These are phyloP conservation scores for Inonotus hispidus DNA, from an alignment of 1,284 basidiomycete species.

Conservation along the genomic window DNA sequence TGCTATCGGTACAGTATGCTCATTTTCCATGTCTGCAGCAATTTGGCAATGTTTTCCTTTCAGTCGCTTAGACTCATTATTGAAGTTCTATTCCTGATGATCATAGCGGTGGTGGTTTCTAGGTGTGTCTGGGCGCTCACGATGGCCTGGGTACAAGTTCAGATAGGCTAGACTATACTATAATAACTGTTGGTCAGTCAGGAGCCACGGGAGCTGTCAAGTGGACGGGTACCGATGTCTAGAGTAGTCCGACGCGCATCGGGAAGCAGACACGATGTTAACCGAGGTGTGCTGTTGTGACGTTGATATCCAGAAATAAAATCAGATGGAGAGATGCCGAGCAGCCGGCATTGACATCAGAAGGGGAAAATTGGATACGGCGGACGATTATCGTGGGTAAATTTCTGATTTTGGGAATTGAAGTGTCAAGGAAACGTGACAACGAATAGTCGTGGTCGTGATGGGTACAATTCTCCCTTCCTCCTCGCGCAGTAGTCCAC, in stretches of 20 bases:
- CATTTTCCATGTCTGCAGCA: background rate
- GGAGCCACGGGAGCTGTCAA: background rate
- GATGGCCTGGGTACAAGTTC: background rate
- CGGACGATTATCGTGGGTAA: background rate
- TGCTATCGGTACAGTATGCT: background rate
- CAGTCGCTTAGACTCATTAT: no score
- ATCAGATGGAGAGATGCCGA: background rate
- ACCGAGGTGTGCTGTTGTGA: background rate
- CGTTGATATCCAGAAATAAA: background rate
- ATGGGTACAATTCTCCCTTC: no score
- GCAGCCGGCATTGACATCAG: background rate
- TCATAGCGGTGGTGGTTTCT: no score
- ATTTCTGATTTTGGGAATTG: background rate
- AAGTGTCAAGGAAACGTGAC: slow-evolving; percentile 4
- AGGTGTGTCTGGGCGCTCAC: no score
- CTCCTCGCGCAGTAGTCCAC: no score
- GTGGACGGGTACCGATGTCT: background rate
- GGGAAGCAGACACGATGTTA: background rate
- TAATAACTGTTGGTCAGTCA: background rate
- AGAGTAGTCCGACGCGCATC: no score
- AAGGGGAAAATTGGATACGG: background rate
- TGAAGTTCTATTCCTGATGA: no score
- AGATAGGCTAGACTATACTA: background rate
- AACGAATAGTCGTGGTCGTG: background rate
- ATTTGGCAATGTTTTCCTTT: no score